These are phyloP conservation scores for Chaetoceros tenuissimus DNA, from an alignment of 108 stramenopile species.

Conservation along the genomic window DNA sequence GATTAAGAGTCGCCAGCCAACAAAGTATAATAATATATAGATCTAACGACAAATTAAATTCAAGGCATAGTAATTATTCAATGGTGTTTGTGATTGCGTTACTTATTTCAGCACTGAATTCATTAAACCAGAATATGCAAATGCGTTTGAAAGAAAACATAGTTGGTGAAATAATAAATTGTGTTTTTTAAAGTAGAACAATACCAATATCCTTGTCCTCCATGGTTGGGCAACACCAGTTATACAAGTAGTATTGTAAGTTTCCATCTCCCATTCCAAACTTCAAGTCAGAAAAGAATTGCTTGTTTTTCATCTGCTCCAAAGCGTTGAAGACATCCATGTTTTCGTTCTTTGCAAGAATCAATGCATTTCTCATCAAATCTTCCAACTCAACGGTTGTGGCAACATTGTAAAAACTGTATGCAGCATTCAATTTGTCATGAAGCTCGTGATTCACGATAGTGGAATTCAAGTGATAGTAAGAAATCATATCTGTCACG, in stretches of 20 bases:
- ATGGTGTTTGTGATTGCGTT: too few species aligned
- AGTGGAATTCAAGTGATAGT: slow-evolving; percentile 92
- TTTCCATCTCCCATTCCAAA: slow-evolving; percentile 98
- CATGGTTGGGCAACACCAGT: slow-evolving; percentile 91
- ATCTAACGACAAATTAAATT: too few species aligned
- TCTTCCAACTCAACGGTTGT: slow-evolving; percentile 68
- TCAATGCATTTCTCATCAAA: slow-evolving; percentile 92
- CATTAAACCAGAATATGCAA: too few species aligned
- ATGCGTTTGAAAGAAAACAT: too few species aligned
- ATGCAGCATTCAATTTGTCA: slow-evolving; percentile 84
- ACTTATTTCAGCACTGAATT: too few species aligned
- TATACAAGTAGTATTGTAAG: slow-evolving; percentile 99
- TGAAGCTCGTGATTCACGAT: slow-evolving; percentile 79
- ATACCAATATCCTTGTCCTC: slow-evolving; percentile 82
- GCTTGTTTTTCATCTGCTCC: slow-evolving; percentile 95
- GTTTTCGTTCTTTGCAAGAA: slow-evolving; percentile 71
- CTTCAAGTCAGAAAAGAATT: slow-evolving; percentile 82
- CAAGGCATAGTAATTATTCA: too few species aligned
- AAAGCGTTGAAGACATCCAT: slow-evolving; percentile 98
- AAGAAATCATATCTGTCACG: slow-evolving; percentile 85
- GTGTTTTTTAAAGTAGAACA: slow-evolving; percentile 93
- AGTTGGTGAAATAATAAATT: too few species aligned
- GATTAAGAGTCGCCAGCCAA: too few species aligned
- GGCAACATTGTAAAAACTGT: slow-evolving; percentile 98
- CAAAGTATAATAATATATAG: too few species aligned